These are phyloP conservation scores for Wickerhamiella alocasiicola DNA, from an alignment of 805 yeast species.

Conservation along the genomic window DNA sequence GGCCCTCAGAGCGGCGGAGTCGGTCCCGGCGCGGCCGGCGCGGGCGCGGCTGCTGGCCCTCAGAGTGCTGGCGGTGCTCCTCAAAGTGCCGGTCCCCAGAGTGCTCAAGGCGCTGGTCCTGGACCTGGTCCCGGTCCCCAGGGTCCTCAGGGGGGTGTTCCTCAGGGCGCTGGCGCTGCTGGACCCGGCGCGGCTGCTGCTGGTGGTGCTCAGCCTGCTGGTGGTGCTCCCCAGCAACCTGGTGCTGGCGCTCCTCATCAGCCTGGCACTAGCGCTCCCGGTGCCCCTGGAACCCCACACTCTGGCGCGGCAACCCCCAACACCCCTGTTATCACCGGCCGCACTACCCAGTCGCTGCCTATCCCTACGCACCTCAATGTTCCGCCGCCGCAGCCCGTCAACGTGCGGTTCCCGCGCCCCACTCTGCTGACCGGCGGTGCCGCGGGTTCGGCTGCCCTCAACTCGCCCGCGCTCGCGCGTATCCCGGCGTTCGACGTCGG, in stretches of 20 bases:
- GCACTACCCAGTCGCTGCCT: constrained; percentile 20
- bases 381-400: constrained; percentile 51
- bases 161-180: not conserved
- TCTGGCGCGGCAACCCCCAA: not conserved
- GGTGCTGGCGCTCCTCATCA: not conserved
- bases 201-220: not conserved
- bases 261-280: not conserved
- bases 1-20: constrained; percentile 13
- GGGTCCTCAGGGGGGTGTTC: not conserved
- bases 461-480: constrained; percentile 55
- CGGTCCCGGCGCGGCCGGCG: not conserved
- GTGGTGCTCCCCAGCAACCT: constrained; percentile 1
- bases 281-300: not conserved
- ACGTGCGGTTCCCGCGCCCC: constrained; percentile 61
- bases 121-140: not conserved
- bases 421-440: constrained; percentile 35
- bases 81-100: not conserved
- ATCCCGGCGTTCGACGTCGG: constrained; percentile 76
- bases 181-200: constrained; percentile 2
- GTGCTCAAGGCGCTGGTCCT: not conserved
- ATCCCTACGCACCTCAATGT: constrained; percentile 60
- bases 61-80: not conserved
- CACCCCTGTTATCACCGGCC: not conserved
- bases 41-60: not conserved
- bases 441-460: constrained; percentile 45